Evolutionary conservation across 1,284 basidiomycete genomes (phyloP), one percentile per base, ranked within the genome.

Genomic region (Puccinia novopanici): DNA sequence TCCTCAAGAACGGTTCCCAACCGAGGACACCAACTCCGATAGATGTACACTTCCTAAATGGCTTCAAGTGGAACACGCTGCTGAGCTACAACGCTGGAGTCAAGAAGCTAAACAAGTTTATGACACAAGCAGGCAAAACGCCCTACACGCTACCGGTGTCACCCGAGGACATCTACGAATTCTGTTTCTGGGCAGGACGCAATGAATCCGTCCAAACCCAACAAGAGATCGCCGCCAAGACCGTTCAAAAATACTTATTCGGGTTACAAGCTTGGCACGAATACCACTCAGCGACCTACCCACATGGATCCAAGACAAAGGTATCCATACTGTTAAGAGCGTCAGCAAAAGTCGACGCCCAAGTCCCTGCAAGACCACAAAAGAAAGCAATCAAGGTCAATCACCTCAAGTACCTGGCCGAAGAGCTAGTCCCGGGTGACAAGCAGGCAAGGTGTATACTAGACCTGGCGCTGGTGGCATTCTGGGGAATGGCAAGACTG

Each of bases 401-500:
- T 8, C 12, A 63, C 34, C 13, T 63, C 17, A 5, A 27, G 17
- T 63, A 27, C 27, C 34, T 63, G 17, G 17, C 27, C 5, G 9
- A 24, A 45, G 45, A 57, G 27, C 59, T 63, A 4, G 27, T 5
- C 13, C 6, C 19, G 59, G 27, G 19, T 6, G 59, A 6, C 30
- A 24, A 34, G 19, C 8, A 30, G n/a, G 55, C 37, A 13, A 13
- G 37, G 15, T 15, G 50, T 1, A 52, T 30, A 12, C 6, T 6
- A 17, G 50, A 74, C 50, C 24, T 52, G 30, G 71, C 52, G 3
- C 12, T 54, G 17, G 15, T 37, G 3, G 71, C 71, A 22, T 74
- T 74, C 50, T 74, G 71, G 71, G 71, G 71, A 3, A 72, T 74
- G 52, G 50, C 55, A 27, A 1, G 71, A 50, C 55, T 74, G 2